Conservation (phyloP, 2,329 filamentous ascomycete genomes). For the Calonectria hawksworthii region DNA sequence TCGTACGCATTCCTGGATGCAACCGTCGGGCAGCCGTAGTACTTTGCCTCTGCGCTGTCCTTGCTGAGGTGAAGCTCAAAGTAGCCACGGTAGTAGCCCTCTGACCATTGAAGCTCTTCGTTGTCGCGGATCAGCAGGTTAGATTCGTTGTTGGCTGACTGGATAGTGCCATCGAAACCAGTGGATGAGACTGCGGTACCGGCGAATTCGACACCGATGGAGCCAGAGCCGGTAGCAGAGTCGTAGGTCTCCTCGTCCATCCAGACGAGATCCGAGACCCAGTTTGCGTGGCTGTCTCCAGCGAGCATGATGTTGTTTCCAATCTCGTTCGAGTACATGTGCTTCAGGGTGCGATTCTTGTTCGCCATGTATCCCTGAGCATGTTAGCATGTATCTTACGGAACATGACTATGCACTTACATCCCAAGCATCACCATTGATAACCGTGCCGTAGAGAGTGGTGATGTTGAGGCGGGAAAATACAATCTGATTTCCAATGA, state of each 20-base stretch:
- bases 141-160: background rate
- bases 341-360: conserved; percentile 77
- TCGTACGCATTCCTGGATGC: background rate
- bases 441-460: background rate
- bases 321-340: conserved; percentile 77
- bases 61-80: conserved; percentile 2
- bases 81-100: conserved; percentile 2
- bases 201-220: background rate
- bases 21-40: background rate
- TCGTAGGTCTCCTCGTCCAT: background rate
- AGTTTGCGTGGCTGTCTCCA: conserved; percentile 66
- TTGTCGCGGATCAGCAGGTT: background rate
- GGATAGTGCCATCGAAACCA: background rate
- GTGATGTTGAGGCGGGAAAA: background rate
- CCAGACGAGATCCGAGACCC: conserved; percentile 1
- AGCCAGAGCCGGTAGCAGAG: background rate
- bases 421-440: conserved; percentile 1
- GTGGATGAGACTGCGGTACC: background rate
- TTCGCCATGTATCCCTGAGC: conserved; percentile 74
- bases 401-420: background rate
- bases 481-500: conserved; percentile 69
- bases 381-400: background rate
- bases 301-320: conserved; percentile 80
- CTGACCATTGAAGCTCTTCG: background rate
- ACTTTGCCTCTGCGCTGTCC: background rate